Percentiles rank a stretch among this genome's conserved stretches.
These are phyloP conservation scores for Lippia alba DNA, from an alignment of 305 asterid species.

Conservation along the genomic window DNA sequence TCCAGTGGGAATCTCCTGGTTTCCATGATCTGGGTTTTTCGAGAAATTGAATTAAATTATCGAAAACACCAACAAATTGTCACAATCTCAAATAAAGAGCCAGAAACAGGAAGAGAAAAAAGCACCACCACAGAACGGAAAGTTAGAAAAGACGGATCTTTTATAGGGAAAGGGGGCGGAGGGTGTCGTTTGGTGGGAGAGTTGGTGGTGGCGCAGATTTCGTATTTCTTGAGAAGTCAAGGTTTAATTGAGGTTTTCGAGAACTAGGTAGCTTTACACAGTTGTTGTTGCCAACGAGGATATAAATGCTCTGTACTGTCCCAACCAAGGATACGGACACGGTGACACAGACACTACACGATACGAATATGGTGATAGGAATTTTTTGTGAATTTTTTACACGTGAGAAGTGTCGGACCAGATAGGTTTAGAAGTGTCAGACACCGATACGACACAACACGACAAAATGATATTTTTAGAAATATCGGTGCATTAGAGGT, in stretches of 20 bases:
- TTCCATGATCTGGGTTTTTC: conserved; percentile 45
- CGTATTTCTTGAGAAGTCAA: conserved; percentile 24
- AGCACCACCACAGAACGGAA: background rate
- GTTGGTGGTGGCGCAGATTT: conserved; percentile 23
- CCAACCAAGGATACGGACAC: no score
- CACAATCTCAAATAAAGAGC: background rate
- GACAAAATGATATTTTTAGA: no score
- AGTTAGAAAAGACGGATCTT: background rate
- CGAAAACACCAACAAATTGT: background rate
- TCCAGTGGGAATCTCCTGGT: conserved; percentile 15
- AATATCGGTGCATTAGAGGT: no score
- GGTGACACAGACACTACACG: no score
- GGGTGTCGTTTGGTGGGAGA: conserved; percentile 25
- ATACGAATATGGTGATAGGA: no score
- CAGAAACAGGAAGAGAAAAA: background rate
- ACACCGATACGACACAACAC: no score
- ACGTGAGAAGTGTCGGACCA: no score
- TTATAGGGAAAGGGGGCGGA: background rate
- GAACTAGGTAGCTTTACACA: background rate
- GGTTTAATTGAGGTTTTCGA: conserved; percentile 25
- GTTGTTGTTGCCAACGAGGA: background rate
- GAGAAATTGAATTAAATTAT: background rate
- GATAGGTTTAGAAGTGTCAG: no score
- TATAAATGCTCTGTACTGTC: no score
- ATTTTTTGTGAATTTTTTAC: no score